Evolutionary conservation across 2,329 filamentous ascomycete genomes (phyloP).

Genomic region (Cercospora citrullina): DNA sequence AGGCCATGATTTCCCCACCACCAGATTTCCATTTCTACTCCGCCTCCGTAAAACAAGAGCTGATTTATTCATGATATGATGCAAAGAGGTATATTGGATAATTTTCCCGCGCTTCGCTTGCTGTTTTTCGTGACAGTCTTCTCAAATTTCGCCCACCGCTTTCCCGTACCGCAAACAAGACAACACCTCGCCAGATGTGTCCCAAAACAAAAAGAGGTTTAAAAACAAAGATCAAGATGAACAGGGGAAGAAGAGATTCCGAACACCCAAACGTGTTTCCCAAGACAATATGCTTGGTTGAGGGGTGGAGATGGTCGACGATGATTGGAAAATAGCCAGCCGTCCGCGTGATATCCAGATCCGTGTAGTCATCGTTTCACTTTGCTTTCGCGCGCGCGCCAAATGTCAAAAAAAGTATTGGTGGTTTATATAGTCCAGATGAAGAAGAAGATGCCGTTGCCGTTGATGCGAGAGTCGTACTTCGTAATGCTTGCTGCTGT

Average conservation of each 20-base stretch:
- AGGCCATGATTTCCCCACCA: not conserved
- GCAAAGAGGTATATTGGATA: not conserved
- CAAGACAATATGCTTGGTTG: not conserved
- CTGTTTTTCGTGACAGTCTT: not conserved
- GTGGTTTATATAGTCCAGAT: slow-evolving; percentile 15
- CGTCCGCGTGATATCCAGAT: slow-evolving; percentile 2
- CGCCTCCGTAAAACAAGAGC: not conserved
- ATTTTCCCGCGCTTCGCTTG: not conserved
- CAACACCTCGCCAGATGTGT: not conserved
- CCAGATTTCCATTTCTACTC: not conserved
- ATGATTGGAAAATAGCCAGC: not conserved
- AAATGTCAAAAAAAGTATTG: not conserved
- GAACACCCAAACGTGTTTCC: not conserved
- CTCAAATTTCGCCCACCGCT: not conserved
- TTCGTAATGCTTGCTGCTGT: slow-evolving; percentile 30
- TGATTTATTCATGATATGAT: not conserved
- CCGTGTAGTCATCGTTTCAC: not conserved
- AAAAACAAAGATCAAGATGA: not conserved
- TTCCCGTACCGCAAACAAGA: not conserved
- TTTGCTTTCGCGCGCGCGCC: not conserved
- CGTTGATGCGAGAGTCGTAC: slow-evolving; percentile 22
- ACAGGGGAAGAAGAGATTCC: not conserved
- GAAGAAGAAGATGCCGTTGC: slow-evolving; percentile 23
- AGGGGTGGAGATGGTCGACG: not conserved
- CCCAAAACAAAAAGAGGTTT: not conserved